These are phyloP conservation scores for Dactylellina sp. DNA, from an alignment of 2,329 filamentous ascomycete genomes.

Conservation along the genomic window DNA sequence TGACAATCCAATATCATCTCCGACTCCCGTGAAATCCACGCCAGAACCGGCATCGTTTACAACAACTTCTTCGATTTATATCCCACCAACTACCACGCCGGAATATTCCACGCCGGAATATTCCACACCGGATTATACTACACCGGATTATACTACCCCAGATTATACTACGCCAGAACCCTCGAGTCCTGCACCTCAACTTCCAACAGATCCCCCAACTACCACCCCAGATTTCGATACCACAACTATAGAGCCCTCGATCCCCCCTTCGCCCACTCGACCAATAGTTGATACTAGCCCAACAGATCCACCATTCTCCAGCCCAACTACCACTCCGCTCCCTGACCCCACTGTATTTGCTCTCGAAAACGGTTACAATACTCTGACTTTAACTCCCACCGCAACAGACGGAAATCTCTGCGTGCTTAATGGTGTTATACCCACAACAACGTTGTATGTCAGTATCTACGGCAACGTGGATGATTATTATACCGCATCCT, in stretches of 20 bases:
- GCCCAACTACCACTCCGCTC: not conserved
- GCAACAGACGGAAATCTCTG: constrained; percentile 34
- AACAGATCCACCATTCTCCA: not conserved
- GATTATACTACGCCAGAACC: not conserved
- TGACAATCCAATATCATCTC: no score
- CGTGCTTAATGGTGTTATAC: not conserved
- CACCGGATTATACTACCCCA: constrained; percentile 1
- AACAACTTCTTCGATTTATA: not conserved
- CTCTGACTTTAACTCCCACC: constrained; percentile 1
- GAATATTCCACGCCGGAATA: constrained; percentile 6
- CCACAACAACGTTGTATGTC: constrained; percentile 29
- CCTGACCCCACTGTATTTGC: not conserved
- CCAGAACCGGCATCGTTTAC: not conserved
- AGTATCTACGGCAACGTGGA: constrained; percentile 15
- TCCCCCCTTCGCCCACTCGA: not conserved
- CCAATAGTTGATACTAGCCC: not conserved
- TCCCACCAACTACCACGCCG: no score
- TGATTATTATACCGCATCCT: constrained; percentile 35
- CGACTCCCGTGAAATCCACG: no score
- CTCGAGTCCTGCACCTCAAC: not conserved
- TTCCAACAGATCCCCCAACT: not conserved
- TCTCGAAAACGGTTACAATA: constrained; percentile 44
- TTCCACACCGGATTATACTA: constrained; percentile 3
- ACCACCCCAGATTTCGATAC: not conserved
- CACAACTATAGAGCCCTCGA: not conserved